A percentile compares a stretch with the other conserved stretches of the same genome.
Conservation (phyloP, 176 grass and related monocot genomes). For the Musa itinerans region DNA sequence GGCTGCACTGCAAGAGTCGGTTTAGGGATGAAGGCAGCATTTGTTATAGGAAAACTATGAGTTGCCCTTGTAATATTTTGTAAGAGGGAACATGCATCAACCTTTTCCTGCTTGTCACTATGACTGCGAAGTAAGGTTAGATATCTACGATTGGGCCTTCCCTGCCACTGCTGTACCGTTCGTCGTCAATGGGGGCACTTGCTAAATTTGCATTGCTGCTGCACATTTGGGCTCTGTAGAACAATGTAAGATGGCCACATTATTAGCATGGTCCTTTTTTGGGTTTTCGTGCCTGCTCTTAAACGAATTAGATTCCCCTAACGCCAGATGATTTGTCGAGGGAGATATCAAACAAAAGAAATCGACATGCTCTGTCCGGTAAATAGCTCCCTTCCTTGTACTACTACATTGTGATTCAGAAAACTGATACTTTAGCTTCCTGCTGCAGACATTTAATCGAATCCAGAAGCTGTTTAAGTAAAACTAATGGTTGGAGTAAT, state of each 20-base stretch:
- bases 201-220: not conserved
- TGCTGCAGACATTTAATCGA: conserved; percentile 67
- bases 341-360: not conserved
- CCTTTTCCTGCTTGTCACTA: not conserved
- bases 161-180: not conserved
- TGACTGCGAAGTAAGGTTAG: not conserved
- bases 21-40: no score
- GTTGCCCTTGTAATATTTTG: no score
- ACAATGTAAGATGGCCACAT: not conserved
- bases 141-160: not conserved
- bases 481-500: conserved; percentile 75
- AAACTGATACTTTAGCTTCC: not conserved
- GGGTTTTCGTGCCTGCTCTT: not conserved
- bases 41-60: no score
- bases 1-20: not conserved
- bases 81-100: not conserved
- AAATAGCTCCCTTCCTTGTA: not conserved
- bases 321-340: not conserved
- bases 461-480: conserved; percentile 71
- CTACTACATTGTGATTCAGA: not conserved
- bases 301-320: not conserved
- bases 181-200: not conserved
- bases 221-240: not conserved
- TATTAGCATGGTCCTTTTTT: not conserved
- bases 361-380: not conserved